These are phyloP conservation scores for Colletotrichum chlorophyti DNA, from an alignment of 2,329 filamentous ascomycete genomes.

Conservation along the genomic window DNA sequence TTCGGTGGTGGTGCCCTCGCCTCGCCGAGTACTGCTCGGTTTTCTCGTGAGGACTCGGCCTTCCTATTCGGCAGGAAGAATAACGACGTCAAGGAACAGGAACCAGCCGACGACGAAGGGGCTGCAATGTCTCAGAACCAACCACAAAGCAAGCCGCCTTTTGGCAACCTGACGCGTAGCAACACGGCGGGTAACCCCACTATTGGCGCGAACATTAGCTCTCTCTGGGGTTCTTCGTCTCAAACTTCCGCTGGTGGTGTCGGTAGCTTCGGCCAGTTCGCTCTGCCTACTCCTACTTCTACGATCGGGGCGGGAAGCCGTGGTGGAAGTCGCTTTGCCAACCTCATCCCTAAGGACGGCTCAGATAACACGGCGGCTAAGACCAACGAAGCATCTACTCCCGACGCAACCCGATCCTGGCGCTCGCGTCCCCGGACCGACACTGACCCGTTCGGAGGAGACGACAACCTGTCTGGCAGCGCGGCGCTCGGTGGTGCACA, in stretches of 20 bases:
- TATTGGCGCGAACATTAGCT: slow-evolving; percentile 47
- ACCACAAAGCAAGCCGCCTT: slow-evolving; percentile 42
- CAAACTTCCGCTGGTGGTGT: slow-evolving; percentile 24
- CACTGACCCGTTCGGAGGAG: slow-evolving; percentile 80
- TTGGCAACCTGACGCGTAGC: slow-evolving; percentile 58
- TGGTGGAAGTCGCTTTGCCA: slow-evolving; percentile 85
- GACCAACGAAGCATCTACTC: slow-evolving; percentile 51
- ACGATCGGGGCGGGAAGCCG: slow-evolving; percentile 67
- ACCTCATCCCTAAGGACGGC: slow-evolving; percentile 80
- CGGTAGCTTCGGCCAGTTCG: slow-evolving; percentile 84
- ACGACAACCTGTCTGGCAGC: slow-evolving; percentile 69
- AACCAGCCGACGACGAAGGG: slow-evolving; percentile 52
- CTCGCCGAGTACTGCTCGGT: slow-evolving; percentile 68
- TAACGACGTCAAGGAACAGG: slow-evolving; percentile 57
- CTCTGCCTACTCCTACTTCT: slow-evolving; percentile 64
- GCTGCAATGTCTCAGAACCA: slow-evolving; percentile 33
- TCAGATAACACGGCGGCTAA: slow-evolving; percentile 66
- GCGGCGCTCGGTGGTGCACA: slow-evolving; percentile 78
- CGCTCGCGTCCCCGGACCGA: slow-evolving; percentile 70
- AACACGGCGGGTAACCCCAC: slow-evolving; percentile 58
- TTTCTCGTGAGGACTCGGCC: slow-evolving; percentile 66
- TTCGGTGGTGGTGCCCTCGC: slow-evolving; percentile 58
- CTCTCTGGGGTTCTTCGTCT: slow-evolving; percentile 48
- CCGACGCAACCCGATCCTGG: slow-evolving; percentile 56
- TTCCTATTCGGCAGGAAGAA: slow-evolving; percentile 65